Percentiles rank a stretch among this genome's conserved stretches.
Conservation (phyloP, 1,284 basidiomycete species). For the Earliella scabrosa region DNA sequence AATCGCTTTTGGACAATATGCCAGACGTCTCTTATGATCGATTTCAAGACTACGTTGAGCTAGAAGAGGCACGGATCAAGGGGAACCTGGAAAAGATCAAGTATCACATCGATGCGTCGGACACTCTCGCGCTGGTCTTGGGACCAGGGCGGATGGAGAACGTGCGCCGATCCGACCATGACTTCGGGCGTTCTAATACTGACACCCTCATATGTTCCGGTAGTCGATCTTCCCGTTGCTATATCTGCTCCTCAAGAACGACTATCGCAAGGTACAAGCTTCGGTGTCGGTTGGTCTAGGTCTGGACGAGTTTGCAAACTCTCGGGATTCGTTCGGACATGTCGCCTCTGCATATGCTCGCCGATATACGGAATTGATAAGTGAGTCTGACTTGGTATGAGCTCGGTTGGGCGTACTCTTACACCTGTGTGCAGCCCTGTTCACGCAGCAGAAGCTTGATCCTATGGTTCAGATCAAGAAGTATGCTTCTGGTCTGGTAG, state of each 20-base stretch:
- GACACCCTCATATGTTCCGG: background rate
- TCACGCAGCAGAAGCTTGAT: slow-evolving; percentile 36
- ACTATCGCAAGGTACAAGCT: slow-evolving; percentile 8
- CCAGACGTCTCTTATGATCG: background rate
- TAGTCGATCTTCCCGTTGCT: slow-evolving; percentile 35
- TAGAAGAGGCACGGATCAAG: slow-evolving; percentile 29
- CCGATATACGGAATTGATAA: background rate
- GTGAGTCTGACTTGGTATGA: background rate
- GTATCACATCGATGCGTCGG: slow-evolving; percentile 31
- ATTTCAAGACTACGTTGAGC: slow-evolving; percentile 29
- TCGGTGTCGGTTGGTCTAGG: slow-evolving; percentile 5
- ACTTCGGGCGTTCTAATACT: background rate
- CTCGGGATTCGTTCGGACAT: slow-evolving; percentile 11
- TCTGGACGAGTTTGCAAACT: slow-evolving; percentile 26
- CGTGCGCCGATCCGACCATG: slow-evolving; percentile 7
- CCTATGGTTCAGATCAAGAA: slow-evolving; percentile 26
- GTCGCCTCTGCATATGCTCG: background rate
- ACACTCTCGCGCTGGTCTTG: slow-evolving; percentile 29
- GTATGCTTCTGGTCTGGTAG: slow-evolving; percentile 33
- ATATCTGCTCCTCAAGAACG: slow-evolving; percentile 17
- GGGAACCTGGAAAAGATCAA: slow-evolving; percentile 13
- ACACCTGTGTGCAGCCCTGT: slow-evolving; percentile 37
- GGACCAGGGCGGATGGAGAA: slow-evolving; percentile 29
- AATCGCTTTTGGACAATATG: background rate
- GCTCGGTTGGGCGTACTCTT: too few relatives aligned